Conservation (phyloP, 75 land plant genomes). For the Sequoia sempervirens region DNA sequence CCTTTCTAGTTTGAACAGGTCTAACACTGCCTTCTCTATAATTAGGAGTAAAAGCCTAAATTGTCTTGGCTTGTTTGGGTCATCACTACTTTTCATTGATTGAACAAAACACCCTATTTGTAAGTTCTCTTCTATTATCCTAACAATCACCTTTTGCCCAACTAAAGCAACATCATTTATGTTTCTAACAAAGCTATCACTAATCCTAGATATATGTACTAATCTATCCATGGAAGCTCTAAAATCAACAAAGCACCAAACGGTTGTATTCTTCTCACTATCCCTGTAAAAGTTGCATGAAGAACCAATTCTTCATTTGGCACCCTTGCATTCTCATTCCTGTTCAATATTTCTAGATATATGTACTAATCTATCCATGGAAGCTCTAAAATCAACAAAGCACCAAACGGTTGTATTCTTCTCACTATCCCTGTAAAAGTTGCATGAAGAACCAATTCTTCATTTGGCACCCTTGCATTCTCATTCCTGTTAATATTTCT, state of each 20-base stretch:
- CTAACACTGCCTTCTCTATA: constrained; percentile 21
- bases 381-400: constrained; percentile 96
- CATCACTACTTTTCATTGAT: constrained; percentile 56
- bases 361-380: constrained; percentile 88
- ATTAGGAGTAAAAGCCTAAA: constrained; percentile 16
- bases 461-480: constrained; percentile 67
- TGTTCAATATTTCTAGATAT: too few relatives aligned
- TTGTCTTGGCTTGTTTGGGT: constrained; percentile 20
- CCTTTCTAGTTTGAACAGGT: constrained; percentile 34
- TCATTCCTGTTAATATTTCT: constrained; percentile 45
- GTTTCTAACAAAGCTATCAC: constrained; percentile 71
- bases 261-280: constrained; percentile 77
- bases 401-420: constrained; percentile 89
- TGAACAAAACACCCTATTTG: constrained; percentile 75
- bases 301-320: constrained; percentile 72
- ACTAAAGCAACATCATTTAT: constrained; percentile 57
- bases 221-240: constrained; percentile 94
- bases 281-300: constrained; percentile 80
- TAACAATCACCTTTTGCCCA: constrained; percentile 93
- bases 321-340: constrained; percentile 68
- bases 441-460: constrained; percentile 80
- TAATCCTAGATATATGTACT: constrained; percentile 86
- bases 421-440: constrained; percentile 77
- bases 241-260: constrained; percentile 95
- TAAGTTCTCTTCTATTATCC: constrained; percentile 65